phyloP scores from a whole-genome alignment of 83 land plant species.

The Diphasiastrum complanatum region DNA sequence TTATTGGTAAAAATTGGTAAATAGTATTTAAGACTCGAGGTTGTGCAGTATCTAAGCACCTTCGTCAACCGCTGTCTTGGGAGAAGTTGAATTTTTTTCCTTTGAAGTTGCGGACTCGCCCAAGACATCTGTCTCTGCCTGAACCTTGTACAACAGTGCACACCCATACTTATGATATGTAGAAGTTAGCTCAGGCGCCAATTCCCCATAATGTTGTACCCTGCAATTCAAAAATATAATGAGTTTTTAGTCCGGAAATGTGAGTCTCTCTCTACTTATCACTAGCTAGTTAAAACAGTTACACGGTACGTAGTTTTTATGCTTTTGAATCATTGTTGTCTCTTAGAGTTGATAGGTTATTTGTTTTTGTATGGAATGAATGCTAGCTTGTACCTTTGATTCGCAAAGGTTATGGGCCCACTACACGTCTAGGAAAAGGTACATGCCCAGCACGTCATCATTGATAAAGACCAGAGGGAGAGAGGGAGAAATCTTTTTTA shows the following conservation, averaged over 20 bases:
- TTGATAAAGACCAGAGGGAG: too few relatives aligned
- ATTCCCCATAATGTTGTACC: conserved; percentile 83
- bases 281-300: background rate
- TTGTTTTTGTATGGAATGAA: too few relatives aligned
- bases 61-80: conserved; percentile 20
- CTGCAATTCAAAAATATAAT: conserved; percentile 31
- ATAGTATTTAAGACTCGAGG: too few relatives aligned
- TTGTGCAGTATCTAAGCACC: conserved; percentile 33
- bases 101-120: conserved; percentile 28
- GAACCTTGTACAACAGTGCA: conserved; percentile 80
- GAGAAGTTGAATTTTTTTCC: conserved; percentile 25
- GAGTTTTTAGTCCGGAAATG: background rate
- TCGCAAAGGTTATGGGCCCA: too few relatives aligned
- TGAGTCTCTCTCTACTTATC: background rate
- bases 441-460: too few relatives aligned
- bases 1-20: too few relatives aligned
- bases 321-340: too few relatives aligned
- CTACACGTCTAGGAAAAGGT: too few relatives aligned
- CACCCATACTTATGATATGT: conserved; percentile 85
- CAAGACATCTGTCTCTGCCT: conserved; percentile 85
- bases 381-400: too few relatives aligned
- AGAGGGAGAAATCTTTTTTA: too few relatives aligned
- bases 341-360: too few relatives aligned
- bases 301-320: too few relatives aligned
- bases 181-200: conserved; percentile 70